A percentile compares a stretch with the other conserved stretches of the same genome.
phyloP scores from a whole-genome alignment of 257 asterid species.

The Coffea eugenioides region DNA sequence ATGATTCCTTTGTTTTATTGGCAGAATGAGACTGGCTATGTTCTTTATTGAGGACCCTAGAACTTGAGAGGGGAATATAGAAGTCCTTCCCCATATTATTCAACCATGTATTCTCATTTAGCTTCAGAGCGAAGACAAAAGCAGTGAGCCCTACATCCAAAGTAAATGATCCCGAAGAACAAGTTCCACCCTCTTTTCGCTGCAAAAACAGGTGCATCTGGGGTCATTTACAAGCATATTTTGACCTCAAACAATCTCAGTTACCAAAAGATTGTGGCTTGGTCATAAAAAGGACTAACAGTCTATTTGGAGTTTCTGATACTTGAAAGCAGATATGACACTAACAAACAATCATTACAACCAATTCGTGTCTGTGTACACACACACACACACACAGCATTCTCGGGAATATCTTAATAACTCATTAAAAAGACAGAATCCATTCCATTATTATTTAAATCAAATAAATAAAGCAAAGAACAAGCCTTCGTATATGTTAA shows the following conservation, averaged over 20 bases:
- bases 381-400: no score
- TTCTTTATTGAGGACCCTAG: conserved; percentile 25
- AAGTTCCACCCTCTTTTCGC: conserved; percentile 52
- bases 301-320: neutral
- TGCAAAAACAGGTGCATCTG: conserved; percentile 37
- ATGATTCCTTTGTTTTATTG: conserved; percentile 34
- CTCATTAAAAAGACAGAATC: neutral
- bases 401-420: neutral
- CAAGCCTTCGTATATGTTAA: neutral
- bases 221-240: conserved; percentile 20
- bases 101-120: conserved; percentile 72
- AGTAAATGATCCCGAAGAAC: conserved; percentile 64
- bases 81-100: conserved; percentile 76
- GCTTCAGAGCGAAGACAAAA: conserved; percentile 80
- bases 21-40: conserved; percentile 28
- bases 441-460: neutral
- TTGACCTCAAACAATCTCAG: conserved; percentile 2
- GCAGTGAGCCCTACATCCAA: conserved; percentile 56
- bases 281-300: neutral
- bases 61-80: conserved; percentile 55
- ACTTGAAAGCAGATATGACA: no score
- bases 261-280: neutral
- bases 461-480: neutral
- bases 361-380: neutral
- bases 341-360: neutral